Conservation (phyloP, 177 flowering plant genomes). For the Vitis hybrid region DNA sequence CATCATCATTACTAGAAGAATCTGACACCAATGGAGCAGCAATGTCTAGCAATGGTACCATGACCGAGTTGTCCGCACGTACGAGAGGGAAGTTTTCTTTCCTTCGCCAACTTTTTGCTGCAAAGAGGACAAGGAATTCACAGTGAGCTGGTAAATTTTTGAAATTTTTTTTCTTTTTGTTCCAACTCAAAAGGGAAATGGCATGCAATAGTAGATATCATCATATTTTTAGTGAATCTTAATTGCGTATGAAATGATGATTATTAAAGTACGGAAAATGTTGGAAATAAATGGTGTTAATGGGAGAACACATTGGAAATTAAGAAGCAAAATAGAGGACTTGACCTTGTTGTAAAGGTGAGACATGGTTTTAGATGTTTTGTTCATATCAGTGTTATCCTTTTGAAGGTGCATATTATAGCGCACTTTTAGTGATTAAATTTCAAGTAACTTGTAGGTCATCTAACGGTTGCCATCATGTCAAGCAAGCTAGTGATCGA, state of each 20-base stretch:
- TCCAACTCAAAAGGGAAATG: not conserved
- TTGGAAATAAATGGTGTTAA: slow-evolving; percentile 10
- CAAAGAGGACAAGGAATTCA: slow-evolving; percentile 61
- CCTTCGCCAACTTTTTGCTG: slow-evolving; percentile 79
- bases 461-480: too few species aligned
- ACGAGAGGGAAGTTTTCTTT: slow-evolving; percentile 73
- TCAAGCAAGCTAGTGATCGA: too few species aligned
- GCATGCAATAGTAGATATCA: slow-evolving; percentile 7
- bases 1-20: slow-evolving; percentile 35
- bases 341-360: too few species aligned
- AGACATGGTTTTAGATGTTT: too few species aligned
- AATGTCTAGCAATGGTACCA: slow-evolving; percentile 47
- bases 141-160: slow-evolving; percentile 36
- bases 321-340: too few species aligned
- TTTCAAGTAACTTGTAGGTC: too few species aligned
- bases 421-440: too few species aligned
- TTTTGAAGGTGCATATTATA: too few species aligned
- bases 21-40: slow-evolving; percentile 30
- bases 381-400: too few species aligned
- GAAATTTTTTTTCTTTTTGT: too few species aligned
- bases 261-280: slow-evolving; percentile 12
- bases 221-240: slow-evolving; percentile 3
- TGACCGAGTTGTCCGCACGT: slow-evolving; percentile 56
- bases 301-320: not conserved
- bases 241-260: slow-evolving; percentile 7